Conservation (phyloP, 1,284 basidiomycete species). For the Sporisorium iseilematis-ciliati region DNA sequence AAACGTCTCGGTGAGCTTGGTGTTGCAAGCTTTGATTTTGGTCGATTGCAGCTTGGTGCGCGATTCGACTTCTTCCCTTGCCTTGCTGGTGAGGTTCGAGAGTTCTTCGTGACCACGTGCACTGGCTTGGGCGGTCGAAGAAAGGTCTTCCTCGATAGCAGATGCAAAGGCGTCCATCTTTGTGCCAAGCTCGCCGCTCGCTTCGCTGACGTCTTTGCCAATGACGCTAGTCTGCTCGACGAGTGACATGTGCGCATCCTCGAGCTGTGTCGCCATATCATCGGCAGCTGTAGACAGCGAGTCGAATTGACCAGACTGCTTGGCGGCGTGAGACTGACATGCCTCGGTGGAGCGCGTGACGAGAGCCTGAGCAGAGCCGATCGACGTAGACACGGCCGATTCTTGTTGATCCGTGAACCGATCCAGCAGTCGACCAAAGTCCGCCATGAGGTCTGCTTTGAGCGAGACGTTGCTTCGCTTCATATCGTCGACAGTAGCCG, state of each 20-base stretch:
- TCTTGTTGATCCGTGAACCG: conserved; percentile 80
- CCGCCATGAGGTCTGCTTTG: conserved; percentile 79
- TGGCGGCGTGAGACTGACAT: conserved; percentile 15
- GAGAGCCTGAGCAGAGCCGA: conserved; percentile 74
- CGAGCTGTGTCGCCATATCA: conserved; percentile 25
- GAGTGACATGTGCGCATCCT: conserved; percentile 11
- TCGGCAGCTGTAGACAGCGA: conserved; percentile 11
- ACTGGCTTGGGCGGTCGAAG: conserved; percentile 9
- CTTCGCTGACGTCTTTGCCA: conserved; percentile 21
- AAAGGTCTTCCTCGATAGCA: conserved; percentile 43
- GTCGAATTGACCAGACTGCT: conserved; percentile 15
- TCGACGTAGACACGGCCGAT: conserved; percentile 76
- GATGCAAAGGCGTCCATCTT: conserved; percentile 46
- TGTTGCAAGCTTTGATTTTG: conserved; percentile 41
- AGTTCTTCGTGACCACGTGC: conserved; percentile 16
- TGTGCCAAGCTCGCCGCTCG: conserved; percentile 33
- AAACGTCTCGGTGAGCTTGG: conserved; percentile 40
- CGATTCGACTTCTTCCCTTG: conserved; percentile 27
- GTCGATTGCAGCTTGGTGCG: conserved; percentile 36
- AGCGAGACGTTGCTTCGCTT: conserved; percentile 77
- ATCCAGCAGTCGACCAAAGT: conserved; percentile 78
- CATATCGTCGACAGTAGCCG: conserved; percentile 77
- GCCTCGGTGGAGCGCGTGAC: conserved; percentile 21
- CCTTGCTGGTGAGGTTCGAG: conserved; percentile 9
- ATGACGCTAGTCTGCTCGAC: conserved; percentile 17